Evolutionary conservation across 2,329 filamentous ascomycete species (phyloP), one percentile per base, ranked within the genome.

Genomic region (Xylaria sp.): DNA sequence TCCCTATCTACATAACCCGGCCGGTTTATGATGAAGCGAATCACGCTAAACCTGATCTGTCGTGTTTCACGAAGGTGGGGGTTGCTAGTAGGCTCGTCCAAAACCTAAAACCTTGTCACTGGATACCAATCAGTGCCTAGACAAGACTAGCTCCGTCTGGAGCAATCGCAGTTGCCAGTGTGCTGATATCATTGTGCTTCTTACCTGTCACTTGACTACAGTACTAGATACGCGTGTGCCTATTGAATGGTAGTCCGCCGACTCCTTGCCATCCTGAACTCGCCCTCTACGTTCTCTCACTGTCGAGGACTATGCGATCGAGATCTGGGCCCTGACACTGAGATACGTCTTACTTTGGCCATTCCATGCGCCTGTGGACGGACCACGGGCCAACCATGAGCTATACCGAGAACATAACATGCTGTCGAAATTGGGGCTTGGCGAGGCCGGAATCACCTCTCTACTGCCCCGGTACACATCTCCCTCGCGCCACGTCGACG

Each of bases 401-500:
- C 56, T 69, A 70, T 49, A 66, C 68, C 8, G 60, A 60, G 55
- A 66, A 66, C 31, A 57, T 73, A 66, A 66, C 31, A 57, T 73
- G 4, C 60, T 75, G 23, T 68, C 72, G 10, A 72, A 69, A 48
- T 51, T 73, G n/a, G 64, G 71, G 19, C 58, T 71, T 31, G 64
- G 66, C 27, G 66, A 70, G 38, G 58, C 64, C 27, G 56, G 59
- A 21, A 70, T 69, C 69, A 63, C 67, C 53, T 65, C 65, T 62
- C 49, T 68, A 27, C 51, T 70, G 17, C 65, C 69, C 37, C 60
- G 66, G 37, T 66, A 67, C 54, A 66, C 51, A 13, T 69, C 68
- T 5, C 62, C 65, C 23, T 66, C 49, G 21, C 63, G 41, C 23
- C 54, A 53, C 19, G 62, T 65, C 15, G 64, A 71, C 48, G 70